A percentile compares a stretch with the other conserved stretches of the same genome.
Conservation (phyloP, 2,329 filamentous ascomycete genomes). For the Seiridium unicorne region DNA sequence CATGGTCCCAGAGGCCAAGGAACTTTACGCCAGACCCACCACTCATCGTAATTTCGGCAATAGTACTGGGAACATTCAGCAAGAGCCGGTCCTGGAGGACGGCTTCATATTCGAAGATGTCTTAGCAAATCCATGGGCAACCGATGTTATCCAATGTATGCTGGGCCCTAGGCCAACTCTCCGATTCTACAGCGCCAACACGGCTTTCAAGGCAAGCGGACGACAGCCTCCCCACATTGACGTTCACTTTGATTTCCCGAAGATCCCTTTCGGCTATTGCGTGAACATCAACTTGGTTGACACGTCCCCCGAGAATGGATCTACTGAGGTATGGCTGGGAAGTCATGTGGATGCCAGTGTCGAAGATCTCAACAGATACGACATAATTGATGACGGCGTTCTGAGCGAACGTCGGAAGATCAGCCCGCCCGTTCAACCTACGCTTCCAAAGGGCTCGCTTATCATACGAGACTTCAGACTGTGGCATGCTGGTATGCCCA, state of each 20-base stretch:
- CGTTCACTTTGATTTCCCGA: conserved; percentile 43
- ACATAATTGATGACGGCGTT: conserved; percentile 28
- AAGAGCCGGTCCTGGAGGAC: conserved; percentile 16
- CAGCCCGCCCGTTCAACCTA: conserved; percentile 34
- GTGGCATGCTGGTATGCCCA: conserved; percentile 51
- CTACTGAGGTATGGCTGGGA: conserved; percentile 50
- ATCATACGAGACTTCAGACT: conserved; percentile 44
- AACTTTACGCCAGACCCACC: conserved; percentile 15
- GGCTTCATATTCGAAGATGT: conserved; percentile 18
- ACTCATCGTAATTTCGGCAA: conserved; percentile 21
- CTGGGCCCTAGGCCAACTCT: conserved; percentile 34
- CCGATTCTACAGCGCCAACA: conserved; percentile 37
- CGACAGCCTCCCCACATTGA: conserved; percentile 41
- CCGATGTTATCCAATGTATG: conserved; percentile 31
- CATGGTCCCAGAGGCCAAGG: conserved; percentile 33
- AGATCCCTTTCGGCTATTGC: conserved; percentile 44
- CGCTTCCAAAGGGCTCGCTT: conserved; percentile 40
- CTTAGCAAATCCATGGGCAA: conserved; percentile 29
- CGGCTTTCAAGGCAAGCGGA: conserved; percentile 32
- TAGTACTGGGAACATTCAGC: conserved; percentile 19
- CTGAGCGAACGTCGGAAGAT: conserved; percentile 28
- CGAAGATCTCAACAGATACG: conserved; percentile 20
- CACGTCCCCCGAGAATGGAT: conserved; percentile 41
- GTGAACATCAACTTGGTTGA: conserved; percentile 46
- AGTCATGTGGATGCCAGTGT: conserved; percentile 38